These are phyloP conservation scores for Sarocladium oryzae DNA, from an alignment of 2,329 filamentous ascomycete genomes.

Conservation along the genomic window DNA sequence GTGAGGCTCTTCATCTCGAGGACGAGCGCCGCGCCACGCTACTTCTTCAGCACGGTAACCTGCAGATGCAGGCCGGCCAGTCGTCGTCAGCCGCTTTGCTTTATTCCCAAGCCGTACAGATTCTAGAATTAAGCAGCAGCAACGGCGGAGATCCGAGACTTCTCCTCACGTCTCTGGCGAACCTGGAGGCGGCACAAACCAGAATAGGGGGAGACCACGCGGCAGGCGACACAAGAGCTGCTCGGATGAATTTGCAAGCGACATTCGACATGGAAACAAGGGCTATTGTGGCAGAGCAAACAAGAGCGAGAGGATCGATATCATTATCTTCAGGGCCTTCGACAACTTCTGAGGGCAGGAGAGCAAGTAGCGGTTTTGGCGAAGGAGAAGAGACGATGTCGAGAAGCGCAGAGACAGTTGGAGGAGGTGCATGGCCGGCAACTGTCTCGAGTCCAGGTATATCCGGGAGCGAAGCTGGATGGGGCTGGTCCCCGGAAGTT, in stretches of 20 bases:
- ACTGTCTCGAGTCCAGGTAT: neutral
- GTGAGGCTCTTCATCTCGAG: neutral
- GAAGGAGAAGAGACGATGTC: neutral
- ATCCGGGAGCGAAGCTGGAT: neutral
- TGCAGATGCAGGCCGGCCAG: neutral
- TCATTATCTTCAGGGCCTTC: neutral
- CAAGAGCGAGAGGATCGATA: neutral
- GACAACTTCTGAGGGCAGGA: neutral
- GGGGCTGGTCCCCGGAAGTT: constrained; percentile 1
- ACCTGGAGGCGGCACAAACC: constrained; percentile 23
- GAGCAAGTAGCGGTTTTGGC: neutral
- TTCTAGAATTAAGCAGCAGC: neutral
- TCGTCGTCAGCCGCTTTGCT: neutral
- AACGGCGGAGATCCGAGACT: constrained; percentile 24
- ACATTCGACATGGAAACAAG: constrained; percentile 23
- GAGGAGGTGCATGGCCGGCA: neutral
- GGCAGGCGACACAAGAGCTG: constrained; percentile 13
- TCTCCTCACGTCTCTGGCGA: constrained; percentile 25
- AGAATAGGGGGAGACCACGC: constrained; percentile 18
- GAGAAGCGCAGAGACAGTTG: neutral
- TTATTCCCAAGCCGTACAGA: constrained; percentile 5
- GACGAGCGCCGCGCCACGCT: constrained; percentile 1
- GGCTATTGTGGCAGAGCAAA: constrained; percentile 15
- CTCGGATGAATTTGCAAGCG: constrained; percentile 8
- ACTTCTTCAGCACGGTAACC: neutral